Evolutionary conservation across 2,329 filamentous ascomycete species (phyloP).

Genomic region (Chaetomiaceae sp.): DNA sequence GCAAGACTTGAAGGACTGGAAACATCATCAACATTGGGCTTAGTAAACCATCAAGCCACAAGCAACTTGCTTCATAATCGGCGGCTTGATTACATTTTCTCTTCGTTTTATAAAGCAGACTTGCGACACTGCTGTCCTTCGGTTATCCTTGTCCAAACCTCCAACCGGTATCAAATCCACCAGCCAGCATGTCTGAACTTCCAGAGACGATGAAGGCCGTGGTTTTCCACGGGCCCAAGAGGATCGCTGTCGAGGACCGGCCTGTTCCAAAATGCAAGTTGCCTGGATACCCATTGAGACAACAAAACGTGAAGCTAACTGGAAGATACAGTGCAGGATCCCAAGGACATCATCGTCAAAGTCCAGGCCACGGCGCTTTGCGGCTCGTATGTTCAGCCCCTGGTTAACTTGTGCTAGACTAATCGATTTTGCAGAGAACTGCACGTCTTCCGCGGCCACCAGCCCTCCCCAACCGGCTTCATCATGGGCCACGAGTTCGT

Average conservation of each 20-base stretch:
- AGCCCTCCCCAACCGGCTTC: slow-evolving; percentile 60
- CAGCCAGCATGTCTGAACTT: slow-evolving; percentile 26
- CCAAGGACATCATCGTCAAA: slow-evolving; percentile 75
- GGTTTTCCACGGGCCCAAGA: slow-evolving; percentile 74
- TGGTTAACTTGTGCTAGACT: background rate
- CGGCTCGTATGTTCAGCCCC: slow-evolving; percentile 61
- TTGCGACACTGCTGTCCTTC: no score
- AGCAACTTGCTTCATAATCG: no score
- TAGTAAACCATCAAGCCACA: no score
- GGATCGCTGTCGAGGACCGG: slow-evolving; percentile 72
- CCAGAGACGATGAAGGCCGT: slow-evolving; percentile 75
- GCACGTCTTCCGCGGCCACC: slow-evolving; percentile 79
- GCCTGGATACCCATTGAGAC: background rate
- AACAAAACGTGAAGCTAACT: background rate
- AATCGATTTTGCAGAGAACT: slow-evolving; percentile 58
- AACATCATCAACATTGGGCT: no score
- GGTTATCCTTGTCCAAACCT: no score
- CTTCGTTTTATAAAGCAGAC: no score
- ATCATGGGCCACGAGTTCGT: slow-evolving; percentile 85
- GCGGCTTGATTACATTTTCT: no score
- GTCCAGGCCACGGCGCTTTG: slow-evolving; percentile 81
- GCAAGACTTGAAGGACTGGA: no score
- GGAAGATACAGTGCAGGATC: slow-evolving; percentile 52
- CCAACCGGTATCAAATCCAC: background rate
- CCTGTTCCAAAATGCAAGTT: slow-evolving; percentile 64